Conservation (phyloP, 2,329 filamentous ascomycete genomes). For the Penicillium sp. region DNA sequence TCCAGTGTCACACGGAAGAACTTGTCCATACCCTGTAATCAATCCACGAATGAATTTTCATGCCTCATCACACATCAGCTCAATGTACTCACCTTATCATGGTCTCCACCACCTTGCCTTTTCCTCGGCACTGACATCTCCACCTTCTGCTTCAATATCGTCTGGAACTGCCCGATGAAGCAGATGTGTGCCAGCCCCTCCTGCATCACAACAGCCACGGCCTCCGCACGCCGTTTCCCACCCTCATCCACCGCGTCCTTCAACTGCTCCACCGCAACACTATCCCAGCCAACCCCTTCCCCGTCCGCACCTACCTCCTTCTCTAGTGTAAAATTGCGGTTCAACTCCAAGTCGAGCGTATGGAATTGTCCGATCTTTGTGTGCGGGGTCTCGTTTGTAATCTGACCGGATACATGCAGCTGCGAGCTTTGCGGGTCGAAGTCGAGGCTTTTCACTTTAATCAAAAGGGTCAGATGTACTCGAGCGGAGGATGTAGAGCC, state of each 20-base stretch:
- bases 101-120: constrained; percentile 51
- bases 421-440: constrained; percentile 71
- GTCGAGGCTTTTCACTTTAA: constrained; percentile 67
- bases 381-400: constrained; percentile 67
- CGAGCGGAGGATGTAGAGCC: constrained; percentile 66
- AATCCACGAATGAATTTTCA: constrained; percentile 6
- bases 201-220: constrained; percentile 92
- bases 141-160: constrained; percentile 53
- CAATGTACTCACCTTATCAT: constrained; percentile 48
- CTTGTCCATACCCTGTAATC: constrained; percentile 63
- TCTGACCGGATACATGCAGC: constrained; percentile 69
- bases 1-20: constrained; percentile 80
- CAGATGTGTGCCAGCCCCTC: constrained; percentile 63
- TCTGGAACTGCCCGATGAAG: constrained; percentile 55
- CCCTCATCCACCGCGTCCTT: constrained; percentile 73
- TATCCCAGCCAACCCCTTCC: constrained; percentile 74
- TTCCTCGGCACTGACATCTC: constrained; percentile 54
- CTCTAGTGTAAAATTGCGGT: constrained; percentile 84
- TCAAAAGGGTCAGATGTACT: constrained; percentile 66
- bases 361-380: constrained; percentile 70
- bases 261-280: constrained; percentile 77
- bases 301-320: constrained; percentile 64
- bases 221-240: constrained; percentile 72
- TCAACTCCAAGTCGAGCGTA: constrained; percentile 81
- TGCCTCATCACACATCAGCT: neutral